phyloP scores from a whole-genome alignment of 495 filamentous ascomycete species.

The Annulohypoxylon stygium region DNA sequence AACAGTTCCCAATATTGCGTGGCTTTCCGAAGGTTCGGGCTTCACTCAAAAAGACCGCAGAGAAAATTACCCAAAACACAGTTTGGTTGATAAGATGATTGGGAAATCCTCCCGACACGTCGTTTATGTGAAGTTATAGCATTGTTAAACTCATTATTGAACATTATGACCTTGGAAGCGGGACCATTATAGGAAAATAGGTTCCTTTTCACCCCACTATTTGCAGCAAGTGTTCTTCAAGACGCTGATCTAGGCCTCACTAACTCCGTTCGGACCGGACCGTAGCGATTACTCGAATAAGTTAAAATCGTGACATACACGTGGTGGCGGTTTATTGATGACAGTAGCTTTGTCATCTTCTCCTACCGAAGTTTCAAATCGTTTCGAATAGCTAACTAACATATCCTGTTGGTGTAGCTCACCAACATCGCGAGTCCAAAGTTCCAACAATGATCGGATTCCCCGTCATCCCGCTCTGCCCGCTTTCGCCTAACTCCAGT shows the following conservation, averaged over 20 bases:
- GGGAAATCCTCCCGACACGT: not conserved
- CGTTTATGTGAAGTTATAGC: not conserved
- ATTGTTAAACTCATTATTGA: no score
- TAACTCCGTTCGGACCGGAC: not conserved
- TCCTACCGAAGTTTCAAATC: not conserved
- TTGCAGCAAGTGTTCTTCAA: not conserved
- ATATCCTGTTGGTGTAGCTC: not conserved
- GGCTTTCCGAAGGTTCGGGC: no score
- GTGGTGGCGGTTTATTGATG: not conserved
- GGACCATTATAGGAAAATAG: not conserved
- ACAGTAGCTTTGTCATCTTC: not conserved
- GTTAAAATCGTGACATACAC: not conserved
- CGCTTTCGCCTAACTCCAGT: not conserved
- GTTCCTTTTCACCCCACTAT: not conserved
- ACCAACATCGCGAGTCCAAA: not conserved
- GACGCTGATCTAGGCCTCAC: not conserved
- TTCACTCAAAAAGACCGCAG: not conserved
- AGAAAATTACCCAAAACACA: not conserved
- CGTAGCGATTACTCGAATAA: not conserved
- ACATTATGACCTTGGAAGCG: not conserved
- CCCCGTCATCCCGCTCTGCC: constrained; percentile 3
- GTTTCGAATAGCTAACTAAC: not conserved
- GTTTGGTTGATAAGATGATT: not conserved
- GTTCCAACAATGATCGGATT: not conserved
- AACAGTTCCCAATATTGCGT: no score